Evolutionary conservation across 2,329 filamentous ascomycete species (phyloP).

Genomic region (Exophiala mesophila): DNA sequence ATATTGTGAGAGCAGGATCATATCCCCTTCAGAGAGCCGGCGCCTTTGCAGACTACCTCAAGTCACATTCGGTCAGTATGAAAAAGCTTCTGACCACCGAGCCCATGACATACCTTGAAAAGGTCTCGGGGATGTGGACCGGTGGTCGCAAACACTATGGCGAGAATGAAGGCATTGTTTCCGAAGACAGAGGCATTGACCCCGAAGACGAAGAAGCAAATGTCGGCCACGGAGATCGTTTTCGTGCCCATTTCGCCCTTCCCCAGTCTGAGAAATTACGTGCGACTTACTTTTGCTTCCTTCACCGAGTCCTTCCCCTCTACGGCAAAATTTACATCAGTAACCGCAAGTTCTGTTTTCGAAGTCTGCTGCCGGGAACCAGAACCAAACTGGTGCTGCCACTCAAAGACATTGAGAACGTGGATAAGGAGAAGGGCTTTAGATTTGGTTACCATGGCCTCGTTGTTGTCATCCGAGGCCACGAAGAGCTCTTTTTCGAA

Average conservation of each 20-base stretch:
- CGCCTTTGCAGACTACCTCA: conserved; percentile 76
- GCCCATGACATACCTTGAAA: conserved; percentile 93
- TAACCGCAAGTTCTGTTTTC: conserved; percentile 82
- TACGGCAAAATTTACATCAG: conserved; percentile 98
- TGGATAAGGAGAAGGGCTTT: conserved; percentile 92
- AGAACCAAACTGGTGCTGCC: conserved; percentile 90
- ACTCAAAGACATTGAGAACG: conserved; percentile 85
- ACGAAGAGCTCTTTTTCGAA: conserved; percentile 96
- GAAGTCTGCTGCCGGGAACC: conserved; percentile 81
- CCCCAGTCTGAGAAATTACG: conserved; percentile 75
- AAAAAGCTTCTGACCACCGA: conserved; percentile 78
- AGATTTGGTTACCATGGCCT: conserved; percentile 85
- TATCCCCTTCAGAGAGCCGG: conserved; percentile 81
- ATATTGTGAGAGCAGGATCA: conserved; percentile 57
- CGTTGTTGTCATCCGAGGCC: conserved; percentile 85
- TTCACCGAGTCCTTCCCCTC: conserved; percentile 83
- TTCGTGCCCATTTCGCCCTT: conserved; percentile 86
- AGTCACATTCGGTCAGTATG: conserved; percentile 73
- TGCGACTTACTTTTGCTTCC: conserved; percentile 85
- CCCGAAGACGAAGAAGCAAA: conserved; percentile 53
- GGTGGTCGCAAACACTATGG: conserved; percentile 87
- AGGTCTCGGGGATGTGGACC: conserved; percentile 95
- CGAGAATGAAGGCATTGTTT: conserved; percentile 60
- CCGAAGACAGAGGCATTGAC: conserved; percentile 59
- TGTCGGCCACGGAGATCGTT: conserved; percentile 58